phyloP scores from a whole-genome alignment of 805 yeast genomes.

The Kluyveromyces lactis region DNA sequence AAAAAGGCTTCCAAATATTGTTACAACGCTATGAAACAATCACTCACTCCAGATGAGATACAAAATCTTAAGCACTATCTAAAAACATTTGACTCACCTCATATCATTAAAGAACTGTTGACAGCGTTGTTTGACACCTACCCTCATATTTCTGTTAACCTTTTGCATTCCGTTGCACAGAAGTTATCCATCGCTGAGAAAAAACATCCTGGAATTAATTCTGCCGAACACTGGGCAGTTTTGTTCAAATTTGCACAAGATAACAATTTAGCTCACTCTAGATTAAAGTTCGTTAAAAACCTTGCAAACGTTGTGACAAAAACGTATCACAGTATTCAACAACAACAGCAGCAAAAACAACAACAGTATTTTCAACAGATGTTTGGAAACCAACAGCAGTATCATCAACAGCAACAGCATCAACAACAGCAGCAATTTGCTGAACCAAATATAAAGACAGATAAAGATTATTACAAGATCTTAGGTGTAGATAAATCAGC shows the following conservation, averaged over 20 bases:
- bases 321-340: constrained; percentile 37
- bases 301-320: constrained; percentile 30
- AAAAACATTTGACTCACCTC: constrained; percentile 5
- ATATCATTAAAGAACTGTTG: constrained; percentile 9
- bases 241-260: constrained; percentile 19
- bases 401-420: constrained; percentile 32
- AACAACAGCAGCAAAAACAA: constrained; percentile 40
- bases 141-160: constrained; percentile 23
- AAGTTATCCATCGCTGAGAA: constrained; percentile 8
- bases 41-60: constrained; percentile 13
- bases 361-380: constrained; percentile 34
- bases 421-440: constrained; percentile 24
- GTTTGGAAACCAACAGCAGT: constrained; percentile 25
- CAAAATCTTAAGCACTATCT: constrained; percentile 11
- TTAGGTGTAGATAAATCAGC: constrained; percentile 64
- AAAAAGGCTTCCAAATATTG: constrained; percentile 13
- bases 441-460: constrained; percentile 18
- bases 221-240: constrained; percentile 5
- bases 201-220: constrained; percentile 9
- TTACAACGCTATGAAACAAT: constrained; percentile 13
- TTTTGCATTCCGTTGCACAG: constrained; percentile 13
- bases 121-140: constrained; percentile 20
- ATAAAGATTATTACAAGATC: constrained; percentile 72
- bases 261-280: constrained; percentile 12
- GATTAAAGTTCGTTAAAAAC: constrained; percentile 12